Evolutionary conservation across 306 rosid species (phyloP), one percentile per base, ranked within the genome.

Genomic region (Dryas octopetala): DNA sequence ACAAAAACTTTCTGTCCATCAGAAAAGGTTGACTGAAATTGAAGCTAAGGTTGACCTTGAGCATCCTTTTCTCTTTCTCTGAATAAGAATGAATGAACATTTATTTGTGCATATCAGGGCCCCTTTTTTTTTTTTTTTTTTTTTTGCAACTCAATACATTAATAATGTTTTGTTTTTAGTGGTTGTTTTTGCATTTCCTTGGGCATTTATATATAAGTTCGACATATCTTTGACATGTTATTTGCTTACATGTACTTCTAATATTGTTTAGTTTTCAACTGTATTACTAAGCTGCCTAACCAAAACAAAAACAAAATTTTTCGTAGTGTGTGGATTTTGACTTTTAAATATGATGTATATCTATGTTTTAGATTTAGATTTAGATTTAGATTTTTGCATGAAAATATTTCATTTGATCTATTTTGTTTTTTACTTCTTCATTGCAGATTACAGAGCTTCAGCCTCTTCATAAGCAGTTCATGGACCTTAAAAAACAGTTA

Each of bases 391-490:
- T 23, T 23, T 23, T 23, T 23, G 23, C 23, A 23, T 23, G 23
- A 23, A 23, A 23, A 23, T 23, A 23, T 23, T 23, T 23, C 23
- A 3, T 53, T 60, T 43, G 2, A 9, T 45, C 9, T 45, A 62
- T 12, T 40, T 50, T 49, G 61, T 85, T 65, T 51, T 70, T 44
- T 57, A 58, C 78, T 59, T 76, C 78, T 66, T 74, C 80, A 68
- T 78, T 57, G 75, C 91, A 95, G 98, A 95, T 95, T 28, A 41
- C 79, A 23, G 88, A 89, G 82, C 88, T 95, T 74, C 82, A 83
- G 76, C 98, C 98, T 45, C 92, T 87, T 78, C 89, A 91, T 74
- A 91, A 90, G 71, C 90, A 83, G 75, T 91, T 85, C 87, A 79
- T 54, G 60, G 91, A 84, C 76, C 88, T 91, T 69, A 91, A 89